Evolutionary conservation across 2,329 filamentous ascomycete species (phyloP), one percentile per base, ranked within the genome.

Genomic region (Ascosphaera apis): DNA sequence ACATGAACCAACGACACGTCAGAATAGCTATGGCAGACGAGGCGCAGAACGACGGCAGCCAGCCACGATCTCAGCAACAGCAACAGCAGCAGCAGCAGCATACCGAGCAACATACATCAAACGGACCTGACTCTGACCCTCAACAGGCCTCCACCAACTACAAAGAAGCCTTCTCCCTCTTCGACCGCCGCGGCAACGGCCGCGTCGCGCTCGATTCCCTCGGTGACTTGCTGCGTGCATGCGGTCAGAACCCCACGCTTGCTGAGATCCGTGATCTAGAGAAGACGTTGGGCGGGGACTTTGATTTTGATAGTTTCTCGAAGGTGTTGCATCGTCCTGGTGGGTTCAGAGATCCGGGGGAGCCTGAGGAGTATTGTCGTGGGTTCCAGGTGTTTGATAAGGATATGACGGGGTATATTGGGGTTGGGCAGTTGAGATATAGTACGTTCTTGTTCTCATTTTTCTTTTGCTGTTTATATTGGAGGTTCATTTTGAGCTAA

Each of bases 341-440:
- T 54, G 88, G 88, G 49, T 98, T 98, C 77, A 83, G 88, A 55
- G 88, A 95, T 51, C 84, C 88, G 2, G 88, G 88, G 54, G 84
- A 93, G 62, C 86, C 88, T 30, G 86, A 95, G 53, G 86, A 95
- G 58, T 98, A 98, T 63, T 92, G 86, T 60, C 80, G 86, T 42
- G 88, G 88, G 38, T 98, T 98, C 66, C 88, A 98, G 60, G 88
- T 98, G 37, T 98, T 98, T 50, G 88, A 98, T 62, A 98, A 98
- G 63, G 88, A 98, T 56, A 78, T 92, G 72, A 92, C 83, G 41
- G 88, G 88, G 36, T 93, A 84, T 59, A 95, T 98, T 54, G 88
- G 86, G 38, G 86, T 95, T 44, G 88, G 88, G 39, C 88, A 98
- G 63, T 70, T 98, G 57, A 80, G 91, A 61, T 98, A 98, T 63